Evolutionary conservation across 345 rosid species (phyloP), one percentile per base, ranked within the genome.

Genomic region (Clarkia xantiana): DNA sequence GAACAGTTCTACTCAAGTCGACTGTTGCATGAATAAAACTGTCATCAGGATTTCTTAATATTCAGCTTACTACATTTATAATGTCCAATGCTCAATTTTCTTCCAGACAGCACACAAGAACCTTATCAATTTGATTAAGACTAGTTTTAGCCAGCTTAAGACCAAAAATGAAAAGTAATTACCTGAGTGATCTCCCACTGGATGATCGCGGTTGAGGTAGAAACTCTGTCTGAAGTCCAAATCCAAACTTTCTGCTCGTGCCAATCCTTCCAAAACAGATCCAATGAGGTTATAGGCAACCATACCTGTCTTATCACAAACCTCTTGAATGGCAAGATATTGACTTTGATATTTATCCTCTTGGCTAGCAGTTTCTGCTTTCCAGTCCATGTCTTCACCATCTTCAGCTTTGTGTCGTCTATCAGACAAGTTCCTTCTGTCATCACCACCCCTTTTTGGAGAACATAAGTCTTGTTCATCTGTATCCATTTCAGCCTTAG

Each of bases 291-390:
- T 65, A 71, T 81, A 76, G 14, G 83, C 81, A 65, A 77, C 70
- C 66, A 86, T 44, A 59, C 94, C 77, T 4, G 84, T 63, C 45
- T 73, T 81, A 14, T 86, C 94, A 69, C 79, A 77, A 18, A 73
- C 70, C 47, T 79, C 94, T 71, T 90, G 97, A 63, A 90, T 53
- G 15, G 72, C 56, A 10, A 90, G 77, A 57, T 86, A 86, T 22
- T 60, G 70, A 62, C 83, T 86, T 51, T 46, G 49, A 36, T 3
- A 4, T 14, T 48, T 54, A 38, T 52, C 62, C 57, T 69, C 55
- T 48, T 68, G 50, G 60, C 42, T 46, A 40, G 58, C 52, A 40
- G 34, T 42, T 25, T 44, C 41, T 29, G 57, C 64, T 62, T 52
- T 62, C 42, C 66, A 50, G 51, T 57, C 69, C 40, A 42, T 52